Evolutionary conservation across 2,329 filamentous ascomycete genomes (phyloP).

Genomic region (Pyrenophora seminiperda): DNA sequence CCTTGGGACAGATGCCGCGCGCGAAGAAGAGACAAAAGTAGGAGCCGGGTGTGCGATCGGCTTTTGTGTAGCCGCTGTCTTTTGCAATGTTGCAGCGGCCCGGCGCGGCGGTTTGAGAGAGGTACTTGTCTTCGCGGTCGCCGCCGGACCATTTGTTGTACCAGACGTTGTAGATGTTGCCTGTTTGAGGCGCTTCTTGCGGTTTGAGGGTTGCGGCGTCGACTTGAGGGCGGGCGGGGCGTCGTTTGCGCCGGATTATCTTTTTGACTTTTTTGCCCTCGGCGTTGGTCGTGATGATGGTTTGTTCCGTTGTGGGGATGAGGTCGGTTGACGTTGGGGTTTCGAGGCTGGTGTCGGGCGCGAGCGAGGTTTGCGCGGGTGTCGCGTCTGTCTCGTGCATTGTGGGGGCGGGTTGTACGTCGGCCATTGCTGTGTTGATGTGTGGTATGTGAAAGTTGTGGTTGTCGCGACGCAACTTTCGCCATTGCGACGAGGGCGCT

Average conservation of each 20-base stretch:
- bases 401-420: conserved; percentile 25
- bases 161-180: conserved; percentile 97
- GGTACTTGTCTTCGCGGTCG: conserved; percentile 89
- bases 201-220: conserved; percentile 82
- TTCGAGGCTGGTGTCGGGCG: conserved; percentile 30
- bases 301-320: conserved; percentile 35
- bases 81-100: conserved; percentile 84
- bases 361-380: conserved; percentile 27
- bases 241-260: conserved; percentile 87
- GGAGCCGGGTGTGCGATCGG: conserved; percentile 62
- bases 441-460: neutral
- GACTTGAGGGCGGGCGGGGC: conserved; percentile 88
- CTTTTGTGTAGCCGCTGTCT: conserved; percentile 60
- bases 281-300: conserved; percentile 45
- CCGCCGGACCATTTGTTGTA: conserved; percentile 99
- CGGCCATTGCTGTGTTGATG: conserved; percentile 33
- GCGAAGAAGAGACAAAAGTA: conserved; percentile 96
- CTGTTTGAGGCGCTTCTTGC: conserved; percentile 88
- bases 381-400: conserved; percentile 9
- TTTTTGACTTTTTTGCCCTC: conserved; percentile 77
- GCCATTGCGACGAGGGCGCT: conserved; percentile 16
- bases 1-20: conserved; percentile 79
- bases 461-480: conserved; percentile 27
- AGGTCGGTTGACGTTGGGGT: conserved; percentile 32
- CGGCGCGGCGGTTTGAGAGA: conserved; percentile 79